Evolutionary conservation across 768 basidiomycete species (phyloP).

Genomic region (Podaxis sp.): DNA sequence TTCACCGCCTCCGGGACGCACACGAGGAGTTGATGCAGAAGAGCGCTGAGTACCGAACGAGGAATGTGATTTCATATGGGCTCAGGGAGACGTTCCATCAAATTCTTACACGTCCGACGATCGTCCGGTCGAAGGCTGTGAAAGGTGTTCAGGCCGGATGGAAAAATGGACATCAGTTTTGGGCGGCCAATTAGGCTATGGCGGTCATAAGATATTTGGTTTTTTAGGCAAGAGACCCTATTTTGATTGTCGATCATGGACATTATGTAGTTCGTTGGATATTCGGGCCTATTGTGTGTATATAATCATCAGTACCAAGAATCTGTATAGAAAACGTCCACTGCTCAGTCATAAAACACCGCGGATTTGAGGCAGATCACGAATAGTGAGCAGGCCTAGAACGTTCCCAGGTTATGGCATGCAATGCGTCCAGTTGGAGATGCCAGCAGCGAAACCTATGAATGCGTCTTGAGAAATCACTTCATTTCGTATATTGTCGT

Average conservation of each 20-base stretch:
- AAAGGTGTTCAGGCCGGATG: constrained; percentile 1
- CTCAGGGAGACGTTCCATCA: constrained; percentile 9
- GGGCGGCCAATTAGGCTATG: not conserved
- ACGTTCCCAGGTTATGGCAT: not conserved
- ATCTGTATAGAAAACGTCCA: too few species aligned
- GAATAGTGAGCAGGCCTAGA: not conserved
- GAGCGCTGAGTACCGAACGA: not conserved
- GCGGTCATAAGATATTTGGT: not conserved
- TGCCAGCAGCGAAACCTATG: too few species aligned
- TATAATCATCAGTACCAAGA: not conserved
- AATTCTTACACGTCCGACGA: constrained; percentile 1
- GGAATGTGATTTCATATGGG: constrained; percentile 8
- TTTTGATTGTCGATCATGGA: not conserved
- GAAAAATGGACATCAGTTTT: constrained; percentile 11
- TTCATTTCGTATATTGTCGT: too few species aligned
- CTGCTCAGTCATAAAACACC: not conserved
- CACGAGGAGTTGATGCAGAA: constrained; percentile 9
- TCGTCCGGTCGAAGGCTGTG: constrained; percentile 1
- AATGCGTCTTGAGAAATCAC: too few species aligned
- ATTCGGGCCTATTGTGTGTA: not conserved
- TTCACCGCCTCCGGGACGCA: constrained; percentile 5
- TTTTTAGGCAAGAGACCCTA: not conserved
- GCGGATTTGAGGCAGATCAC: not conserved
- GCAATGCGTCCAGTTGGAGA: too few species aligned
- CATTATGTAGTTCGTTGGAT: not conserved